Evolutionary conservation across 352 stramenopile species (phyloP).

Genomic region (Pythium aphanidermatum): DNA sequence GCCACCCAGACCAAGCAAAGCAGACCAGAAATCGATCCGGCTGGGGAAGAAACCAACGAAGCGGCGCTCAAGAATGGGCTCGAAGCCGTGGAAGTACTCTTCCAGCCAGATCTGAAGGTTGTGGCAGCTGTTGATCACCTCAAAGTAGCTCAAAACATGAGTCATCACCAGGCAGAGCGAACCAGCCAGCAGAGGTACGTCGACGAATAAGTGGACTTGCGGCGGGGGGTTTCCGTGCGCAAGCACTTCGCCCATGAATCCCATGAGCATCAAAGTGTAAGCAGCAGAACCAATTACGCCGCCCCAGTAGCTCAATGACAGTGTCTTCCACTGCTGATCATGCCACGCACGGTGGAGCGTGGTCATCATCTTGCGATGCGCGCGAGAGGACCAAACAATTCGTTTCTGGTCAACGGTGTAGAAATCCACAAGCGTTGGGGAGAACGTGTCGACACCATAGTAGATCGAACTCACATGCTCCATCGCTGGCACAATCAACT

Average conservation of each 20-base stretch:
- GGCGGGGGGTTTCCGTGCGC: constrained; percentile 22
- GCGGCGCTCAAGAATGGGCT: constrained; percentile 59
- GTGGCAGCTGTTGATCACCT: constrained; percentile 86
- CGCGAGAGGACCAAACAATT: constrained; percentile 82
- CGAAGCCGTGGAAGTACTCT: constrained; percentile 74
- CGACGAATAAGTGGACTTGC: constrained; percentile 26
- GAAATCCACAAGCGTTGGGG: constrained; percentile 80
- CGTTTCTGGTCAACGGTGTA: constrained; percentile 82
- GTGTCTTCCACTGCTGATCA: constrained; percentile 55
- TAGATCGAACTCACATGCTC: constrained; percentile 81
- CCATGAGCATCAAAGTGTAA: constrained; percentile 55
- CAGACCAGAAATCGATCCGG: constrained; percentile 80
- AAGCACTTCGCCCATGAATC: constrained; percentile 50
- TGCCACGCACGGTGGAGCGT: constrained; percentile 77
- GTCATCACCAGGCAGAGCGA: constrained; percentile 47
- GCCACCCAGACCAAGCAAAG: constrained; percentile 51
- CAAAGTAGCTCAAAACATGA: constrained; percentile 70
- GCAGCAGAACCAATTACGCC: constrained; percentile 45
- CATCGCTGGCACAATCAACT: constrained; percentile 66
- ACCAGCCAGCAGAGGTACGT: constrained; percentile 55
- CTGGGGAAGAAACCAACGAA: constrained; percentile 75
- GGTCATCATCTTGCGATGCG: constrained; percentile 87
- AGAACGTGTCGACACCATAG: constrained; percentile 84
- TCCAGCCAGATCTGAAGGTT: constrained; percentile 85
- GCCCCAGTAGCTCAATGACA: constrained; percentile 74